Base-by-base conservation (phyloP, 257 asterid genomes). In the Perilla frutescens region DNA sequence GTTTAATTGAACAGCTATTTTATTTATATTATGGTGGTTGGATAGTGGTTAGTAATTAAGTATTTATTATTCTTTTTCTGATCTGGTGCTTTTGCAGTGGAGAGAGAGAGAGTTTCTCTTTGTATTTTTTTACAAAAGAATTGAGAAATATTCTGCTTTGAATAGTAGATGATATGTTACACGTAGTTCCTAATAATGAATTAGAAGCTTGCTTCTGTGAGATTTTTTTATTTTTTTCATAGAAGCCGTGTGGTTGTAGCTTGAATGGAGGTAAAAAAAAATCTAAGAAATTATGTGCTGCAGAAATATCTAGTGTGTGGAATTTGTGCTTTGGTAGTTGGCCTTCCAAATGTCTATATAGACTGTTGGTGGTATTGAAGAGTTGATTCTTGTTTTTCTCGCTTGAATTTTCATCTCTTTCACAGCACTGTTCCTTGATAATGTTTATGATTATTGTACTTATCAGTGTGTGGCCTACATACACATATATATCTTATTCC, bases 31-130 rank as follows among this genome's bases (percentile, higher is more conserved):
- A 39, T 62, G 70, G n/a, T 40, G 66, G 50, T 44, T 57, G 63
- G 58, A 37, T 70, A 41, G 47, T 41, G 44, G 12, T 62, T 43
- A 31, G 79, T 71, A 62, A 49, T 63, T 69, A 31, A 63, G 63
- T 45, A 68, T 12, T 47, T 12, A 47, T 62, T 62, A 44, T 62
- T 70, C 65, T 11, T 61, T 67, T 80, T 82, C 70, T 79, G 85
- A 59, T 70, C 81, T 75, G 84, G 68, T 71, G 63, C 76, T 29
- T 59, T 36, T 59, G 2, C 7, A 36, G 3, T 57, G 54, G 79
- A 51, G 70, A 74, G 79, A 51, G 70, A 74, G 73, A 51, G 64
- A 57, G 41, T 81, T 69, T 76, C 56, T 47, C 63, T 49, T 50
- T 71, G 14, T 78, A 12, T 55, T 50, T 70, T 34, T 12, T 75